Conservation (phyloP, 1,139 yeast genomes). For the Protomyces pachydermus region DNA sequence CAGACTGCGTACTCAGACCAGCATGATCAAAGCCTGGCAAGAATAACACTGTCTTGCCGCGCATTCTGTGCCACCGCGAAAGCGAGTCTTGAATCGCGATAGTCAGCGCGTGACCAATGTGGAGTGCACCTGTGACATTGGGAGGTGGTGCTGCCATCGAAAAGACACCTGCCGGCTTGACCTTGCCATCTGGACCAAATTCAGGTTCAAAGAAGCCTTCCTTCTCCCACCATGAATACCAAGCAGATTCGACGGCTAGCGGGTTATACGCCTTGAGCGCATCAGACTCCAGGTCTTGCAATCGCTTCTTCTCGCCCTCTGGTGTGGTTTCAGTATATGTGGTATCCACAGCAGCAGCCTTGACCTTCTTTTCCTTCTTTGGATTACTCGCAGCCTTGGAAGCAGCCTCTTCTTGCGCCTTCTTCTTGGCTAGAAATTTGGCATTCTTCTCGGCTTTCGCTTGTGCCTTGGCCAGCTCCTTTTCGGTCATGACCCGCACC, state of each 20-base stretch:
- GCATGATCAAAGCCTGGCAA: conserved; percentile 98
- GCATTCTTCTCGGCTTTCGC: conserved; percentile 96
- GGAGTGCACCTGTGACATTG: conserved; percentile 96
- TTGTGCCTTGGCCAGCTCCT: conserved; percentile 70
- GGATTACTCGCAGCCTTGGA: conserved; percentile 40
- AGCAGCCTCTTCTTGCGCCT: conserved; percentile 59
- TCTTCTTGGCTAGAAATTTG: conserved; percentile 88
- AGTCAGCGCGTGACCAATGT: conserved; percentile 97
- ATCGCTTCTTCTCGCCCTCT: conserved; percentile 83
- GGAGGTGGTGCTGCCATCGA: conserved; percentile 98
- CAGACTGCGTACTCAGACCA: conserved; percentile 98
- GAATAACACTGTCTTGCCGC: conserved; percentile 87
- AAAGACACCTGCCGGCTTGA: conserved; percentile 77
- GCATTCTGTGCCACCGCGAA: conserved; percentile 93
- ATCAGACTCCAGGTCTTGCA: conserved; percentile 82
- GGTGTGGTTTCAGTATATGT: conserved; percentile 68
- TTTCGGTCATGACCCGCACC: conserved; percentile 25
- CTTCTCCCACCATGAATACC: conserved; percentile 98
- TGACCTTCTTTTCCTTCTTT: conserved; percentile 54
- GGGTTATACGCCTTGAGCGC: conserved; percentile 93
- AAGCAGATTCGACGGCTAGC: conserved; percentile 85
- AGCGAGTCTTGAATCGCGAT: conserved; percentile 91
- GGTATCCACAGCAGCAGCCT: conserved; percentile 56
- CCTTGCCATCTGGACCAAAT: conserved; percentile 64
- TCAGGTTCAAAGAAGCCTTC: conserved; percentile 86